Evolutionary conservation across 768 basidiomycete species (phyloP).

Genomic region (Termitomyces sp.): DNA sequence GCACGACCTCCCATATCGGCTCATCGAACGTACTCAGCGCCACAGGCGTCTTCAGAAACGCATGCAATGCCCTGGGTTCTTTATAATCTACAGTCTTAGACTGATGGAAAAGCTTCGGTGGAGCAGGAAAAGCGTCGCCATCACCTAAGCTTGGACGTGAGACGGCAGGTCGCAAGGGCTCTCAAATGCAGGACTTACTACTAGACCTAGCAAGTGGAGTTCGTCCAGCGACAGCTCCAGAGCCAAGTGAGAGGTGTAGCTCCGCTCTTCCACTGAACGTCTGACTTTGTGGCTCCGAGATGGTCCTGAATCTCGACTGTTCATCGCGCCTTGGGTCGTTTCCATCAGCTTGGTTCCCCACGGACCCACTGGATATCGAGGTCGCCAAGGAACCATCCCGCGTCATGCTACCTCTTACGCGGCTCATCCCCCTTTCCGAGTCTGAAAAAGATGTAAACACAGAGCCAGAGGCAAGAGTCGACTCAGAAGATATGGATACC

Average conservation of each 20-base stretch:
- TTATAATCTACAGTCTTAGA: slow-evolving; percentile 50
- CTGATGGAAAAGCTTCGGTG: neutral
- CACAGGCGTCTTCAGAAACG: slow-evolving; percentile 45
- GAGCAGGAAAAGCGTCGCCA: neutral
- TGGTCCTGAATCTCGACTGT: neutral
- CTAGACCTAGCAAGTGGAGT: neutral
- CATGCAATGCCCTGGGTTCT: slow-evolving; percentile 59
- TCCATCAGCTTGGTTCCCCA: neutral
- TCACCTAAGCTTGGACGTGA: neutral
- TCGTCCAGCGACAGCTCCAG: neutral
- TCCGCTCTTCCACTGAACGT: neutral
- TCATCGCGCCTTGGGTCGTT: neutral
- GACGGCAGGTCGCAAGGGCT: neutral
- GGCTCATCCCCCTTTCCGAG: neutral
- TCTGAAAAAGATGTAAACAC: neutral
- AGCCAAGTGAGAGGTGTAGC: neutral
- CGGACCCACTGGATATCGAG: neutral
- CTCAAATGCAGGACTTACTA: neutral
- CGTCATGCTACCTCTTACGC: neutral
- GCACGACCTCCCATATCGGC: slow-evolving; percentile 79
- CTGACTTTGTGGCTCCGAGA: neutral
- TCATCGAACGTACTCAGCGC: slow-evolving; percentile 63
- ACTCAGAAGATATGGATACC: neutral
- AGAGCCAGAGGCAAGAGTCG: neutral
- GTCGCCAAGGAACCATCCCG: neutral